Conservation (phyloP, 495 filamentous ascomycete species). For the Penicillium tannophilum region DNA sequence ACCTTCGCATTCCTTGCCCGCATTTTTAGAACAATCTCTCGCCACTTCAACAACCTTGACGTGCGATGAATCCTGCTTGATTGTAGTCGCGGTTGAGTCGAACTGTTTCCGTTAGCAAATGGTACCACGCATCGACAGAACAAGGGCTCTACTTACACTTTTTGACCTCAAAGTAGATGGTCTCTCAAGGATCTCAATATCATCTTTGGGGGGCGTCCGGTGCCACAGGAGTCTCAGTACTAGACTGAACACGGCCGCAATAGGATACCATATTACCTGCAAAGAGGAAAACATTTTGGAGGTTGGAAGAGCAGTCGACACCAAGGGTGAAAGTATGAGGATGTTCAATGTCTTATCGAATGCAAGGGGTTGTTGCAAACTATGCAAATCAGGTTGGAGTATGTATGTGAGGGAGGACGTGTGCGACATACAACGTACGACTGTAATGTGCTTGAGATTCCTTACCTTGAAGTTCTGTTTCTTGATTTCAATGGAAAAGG, state of each 20-base stretch:
- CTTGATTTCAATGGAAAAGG: too few relatives aligned
- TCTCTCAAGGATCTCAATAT: neutral
- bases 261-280: constrained; percentile 4
- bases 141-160: neutral
- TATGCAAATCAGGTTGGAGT: neutral
- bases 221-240: neutral
- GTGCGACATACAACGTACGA: neutral
- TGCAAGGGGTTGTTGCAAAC: constrained; percentile 1
- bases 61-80: constrained; percentile 1
- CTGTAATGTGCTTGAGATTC: too few relatives aligned
- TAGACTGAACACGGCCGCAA: neutral
- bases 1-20: neutral
- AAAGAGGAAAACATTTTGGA: constrained; percentile 1
- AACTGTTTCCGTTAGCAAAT: neutral
- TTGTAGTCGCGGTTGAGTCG: neutral
- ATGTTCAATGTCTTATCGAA: neutral
- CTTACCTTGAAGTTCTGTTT: too few relatives aligned
- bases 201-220: neutral
- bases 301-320: neutral
- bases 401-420: neutral
- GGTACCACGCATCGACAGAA: neutral
- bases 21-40: neutral
- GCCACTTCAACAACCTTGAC: neutral
- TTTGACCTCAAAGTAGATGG: neutral
- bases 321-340: neutral